phyloP scores from a whole-genome alignment of 371 early-diverging fungal genomes.

The Actinomortierella wolfii region DNA sequence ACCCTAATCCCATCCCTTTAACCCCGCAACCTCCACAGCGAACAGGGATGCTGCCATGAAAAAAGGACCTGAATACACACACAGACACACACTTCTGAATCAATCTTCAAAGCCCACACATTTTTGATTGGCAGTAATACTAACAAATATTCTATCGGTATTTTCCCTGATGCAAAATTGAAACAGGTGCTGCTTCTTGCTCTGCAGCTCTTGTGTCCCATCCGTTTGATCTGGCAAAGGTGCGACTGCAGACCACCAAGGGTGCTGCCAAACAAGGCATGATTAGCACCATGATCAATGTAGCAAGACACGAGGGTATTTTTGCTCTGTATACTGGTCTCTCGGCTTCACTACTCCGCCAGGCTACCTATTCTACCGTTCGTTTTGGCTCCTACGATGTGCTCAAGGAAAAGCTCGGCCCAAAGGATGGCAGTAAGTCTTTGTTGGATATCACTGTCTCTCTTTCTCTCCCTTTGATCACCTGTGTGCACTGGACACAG shows the following conservation, averaged over 20 bases:
- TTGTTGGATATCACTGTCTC: not conserved
- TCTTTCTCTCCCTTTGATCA: conserved; percentile 2
- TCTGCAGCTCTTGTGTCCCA: conserved; percentile 57
- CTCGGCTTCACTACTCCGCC: conserved; percentile 74
- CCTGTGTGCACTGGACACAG: too few relatives aligned
- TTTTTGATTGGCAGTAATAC: too few relatives aligned
- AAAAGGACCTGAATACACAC: not conserved
- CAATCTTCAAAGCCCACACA: too few relatives aligned
- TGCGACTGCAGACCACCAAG: conserved; percentile 79
- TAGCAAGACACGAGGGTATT: conserved; percentile 57
- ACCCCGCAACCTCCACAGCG: not conserved
- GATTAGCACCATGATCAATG: conserved; percentile 57
- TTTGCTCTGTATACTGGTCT: conserved; percentile 72
- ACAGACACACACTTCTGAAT: too few relatives aligned
- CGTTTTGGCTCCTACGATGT: conserved; percentile 80
- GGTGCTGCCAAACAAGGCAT: conserved; percentile 54
- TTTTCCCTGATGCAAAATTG: not conserved
- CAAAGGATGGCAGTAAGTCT: conserved; percentile 56
- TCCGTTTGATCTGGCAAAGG: conserved; percentile 87
- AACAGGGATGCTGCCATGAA: not conserved
- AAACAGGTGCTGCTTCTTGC: conserved; percentile 42
- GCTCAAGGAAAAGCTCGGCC: conserved; percentile 56
- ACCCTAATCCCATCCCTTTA: not conserved
- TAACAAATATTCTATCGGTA: too few relatives aligned
- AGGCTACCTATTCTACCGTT: conserved; percentile 81